Evolutionary conservation across 2,329 filamentous ascomycete genomes (phyloP).

Genomic region (Diaporthe eres): DNA sequence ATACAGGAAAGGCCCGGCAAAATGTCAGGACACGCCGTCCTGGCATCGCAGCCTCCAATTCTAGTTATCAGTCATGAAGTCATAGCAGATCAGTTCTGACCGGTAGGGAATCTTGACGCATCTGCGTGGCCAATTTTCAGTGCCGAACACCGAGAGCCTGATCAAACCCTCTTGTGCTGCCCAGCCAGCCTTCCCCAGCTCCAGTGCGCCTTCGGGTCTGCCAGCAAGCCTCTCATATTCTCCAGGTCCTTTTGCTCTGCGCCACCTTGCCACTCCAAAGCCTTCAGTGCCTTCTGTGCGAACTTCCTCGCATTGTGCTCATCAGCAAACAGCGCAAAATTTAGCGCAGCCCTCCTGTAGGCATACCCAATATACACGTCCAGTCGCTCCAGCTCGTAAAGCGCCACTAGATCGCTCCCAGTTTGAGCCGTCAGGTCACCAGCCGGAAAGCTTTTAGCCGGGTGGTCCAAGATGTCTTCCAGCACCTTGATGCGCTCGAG

Average conservation of each 20-base stretch:
- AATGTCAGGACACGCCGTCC: not conserved
- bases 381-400: constrained; percentile 10
- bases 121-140: not conserved
- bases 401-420: not conserved
- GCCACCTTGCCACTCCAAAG: not conserved
- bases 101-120: not conserved
- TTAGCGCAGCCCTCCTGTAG: not conserved
- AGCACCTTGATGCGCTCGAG: constrained; percentile 17
- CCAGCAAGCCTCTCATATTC: not conserved
- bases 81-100: not conserved
- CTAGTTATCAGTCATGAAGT: not conserved
- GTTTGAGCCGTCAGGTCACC: not conserved
- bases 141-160: not conserved
- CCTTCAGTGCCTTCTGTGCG: not conserved
- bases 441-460: not conserved
- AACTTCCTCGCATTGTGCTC: not conserved
- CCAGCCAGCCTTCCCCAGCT: constrained; percentile 17
- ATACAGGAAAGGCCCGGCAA: not conserved
- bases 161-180: not conserved
- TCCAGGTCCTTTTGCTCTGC: not conserved
- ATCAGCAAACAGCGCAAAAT: constrained; percentile 11
- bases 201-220: constrained; percentile 20
- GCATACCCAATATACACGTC: constrained; percentile 8
- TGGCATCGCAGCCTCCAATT: not conserved
- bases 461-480: not conserved